phyloP scores from a whole-genome alignment of 1,284 basidiomycete species.

The Polyporus tsugae region DNA sequence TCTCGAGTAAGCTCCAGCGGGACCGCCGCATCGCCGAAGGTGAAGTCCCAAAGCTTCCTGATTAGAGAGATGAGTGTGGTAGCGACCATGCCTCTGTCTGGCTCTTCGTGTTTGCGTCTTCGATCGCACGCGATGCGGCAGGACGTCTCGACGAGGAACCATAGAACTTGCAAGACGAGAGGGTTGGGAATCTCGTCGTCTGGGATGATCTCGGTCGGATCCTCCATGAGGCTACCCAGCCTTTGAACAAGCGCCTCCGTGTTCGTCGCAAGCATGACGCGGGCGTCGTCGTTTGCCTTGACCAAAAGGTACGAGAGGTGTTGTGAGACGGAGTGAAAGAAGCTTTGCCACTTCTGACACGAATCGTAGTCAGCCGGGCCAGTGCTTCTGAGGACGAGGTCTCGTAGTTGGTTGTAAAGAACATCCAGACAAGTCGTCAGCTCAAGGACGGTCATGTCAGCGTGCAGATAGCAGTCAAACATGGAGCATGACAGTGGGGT shows the following conservation, averaged over 20 bases:
- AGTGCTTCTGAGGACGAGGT: constrained; percentile 51
- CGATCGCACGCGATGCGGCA: constrained; percentile 47
- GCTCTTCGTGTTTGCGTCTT: constrained; percentile 32
- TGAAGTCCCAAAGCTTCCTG: constrained; percentile 59
- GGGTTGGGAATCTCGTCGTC: constrained; percentile 44
- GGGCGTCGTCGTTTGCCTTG: constrained; percentile 25
- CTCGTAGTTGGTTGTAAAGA: constrained; percentile 30
- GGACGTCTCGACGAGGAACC: constrained; percentile 70
- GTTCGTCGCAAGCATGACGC: constrained; percentile 40
- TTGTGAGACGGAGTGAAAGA: constrained; percentile 37
- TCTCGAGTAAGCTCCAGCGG: constrained; percentile 46
- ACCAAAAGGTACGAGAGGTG: constrained; percentile 40
- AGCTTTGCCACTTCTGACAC: constrained; percentile 36
- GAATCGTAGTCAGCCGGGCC: constrained; percentile 45
- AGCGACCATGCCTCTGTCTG: constrained; percentile 34
- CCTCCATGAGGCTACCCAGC: constrained; percentile 44
- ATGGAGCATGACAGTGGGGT: constrained; percentile 25
- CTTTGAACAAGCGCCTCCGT: constrained; percentile 49
- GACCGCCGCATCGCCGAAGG: constrained; percentile 58
- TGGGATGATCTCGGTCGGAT: constrained; percentile 33
- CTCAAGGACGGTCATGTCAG: constrained; percentile 34
- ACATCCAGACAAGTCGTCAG: constrained; percentile 34
- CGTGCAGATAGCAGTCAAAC: constrained; percentile 31
- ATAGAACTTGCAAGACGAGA: constrained; percentile 55
- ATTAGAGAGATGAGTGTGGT: constrained; percentile 52